Conservation (phyloP, 805 yeast genomes). For the Dipodascus albidus region DNA sequence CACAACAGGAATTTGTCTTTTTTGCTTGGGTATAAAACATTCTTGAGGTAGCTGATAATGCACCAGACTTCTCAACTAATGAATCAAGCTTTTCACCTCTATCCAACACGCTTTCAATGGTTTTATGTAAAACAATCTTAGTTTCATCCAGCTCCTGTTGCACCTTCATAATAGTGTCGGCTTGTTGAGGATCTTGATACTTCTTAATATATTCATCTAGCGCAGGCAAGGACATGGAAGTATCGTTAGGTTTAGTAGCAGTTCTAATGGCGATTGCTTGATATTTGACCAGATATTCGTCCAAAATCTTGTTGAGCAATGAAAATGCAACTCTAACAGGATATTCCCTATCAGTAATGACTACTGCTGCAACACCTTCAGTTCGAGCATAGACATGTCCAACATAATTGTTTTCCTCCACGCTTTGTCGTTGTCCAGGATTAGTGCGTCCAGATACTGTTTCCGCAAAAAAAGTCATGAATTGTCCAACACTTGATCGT, state of each 20-base stretch:
- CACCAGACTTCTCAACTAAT: constrained; percentile 90
- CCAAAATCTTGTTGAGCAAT: constrained; percentile 76
- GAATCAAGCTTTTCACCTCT: constrained; percentile 95
- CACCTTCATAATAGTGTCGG: constrained; percentile 92
- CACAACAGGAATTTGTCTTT: constrained; percentile 85
- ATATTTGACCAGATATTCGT: constrained; percentile 77
- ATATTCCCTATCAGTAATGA: constrained; percentile 89
- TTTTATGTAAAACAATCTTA: constrained; percentile 88
- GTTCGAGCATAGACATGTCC: constrained; percentile 87
- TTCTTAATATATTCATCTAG: constrained; percentile 61
- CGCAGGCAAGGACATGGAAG: constrained; percentile 37
- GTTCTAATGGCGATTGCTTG: background rate
- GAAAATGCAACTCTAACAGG: constrained; percentile 97
- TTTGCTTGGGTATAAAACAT: constrained; percentile 97
- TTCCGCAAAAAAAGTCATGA: constrained; percentile 87
- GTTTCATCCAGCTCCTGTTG: constrained; percentile 98
- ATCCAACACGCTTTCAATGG: constrained; percentile 86
- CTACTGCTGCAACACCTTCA: constrained; percentile 86
- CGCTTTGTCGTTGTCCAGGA: constrained; percentile 85
- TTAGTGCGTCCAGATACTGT: constrained; percentile 84
- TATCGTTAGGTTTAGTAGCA: constrained; percentile 35
- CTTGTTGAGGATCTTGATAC: constrained; percentile 95
- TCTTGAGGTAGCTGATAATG: constrained; percentile 74
- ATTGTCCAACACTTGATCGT: constrained; percentile 67
- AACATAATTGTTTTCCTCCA: constrained; percentile 71